Percentiles rank a stretch among this genome's conserved stretches.
Conservation (phyloP, 257 asterid genomes). For the Solanum megistacrolobum region DNA sequence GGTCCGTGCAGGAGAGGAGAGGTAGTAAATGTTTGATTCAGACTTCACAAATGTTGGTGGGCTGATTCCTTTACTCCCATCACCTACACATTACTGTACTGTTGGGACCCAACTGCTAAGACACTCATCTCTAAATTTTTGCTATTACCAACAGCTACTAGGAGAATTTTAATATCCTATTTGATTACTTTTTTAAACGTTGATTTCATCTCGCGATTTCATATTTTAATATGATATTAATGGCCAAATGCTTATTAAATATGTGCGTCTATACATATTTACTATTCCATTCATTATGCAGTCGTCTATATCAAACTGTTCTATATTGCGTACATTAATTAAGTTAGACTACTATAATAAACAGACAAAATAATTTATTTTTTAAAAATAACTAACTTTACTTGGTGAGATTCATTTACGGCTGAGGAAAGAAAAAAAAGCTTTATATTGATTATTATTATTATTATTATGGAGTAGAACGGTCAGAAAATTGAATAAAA, state of each 20-base stretch:
- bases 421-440: neutral
- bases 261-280: no score
- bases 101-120: neutral
- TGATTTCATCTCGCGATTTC: no score
- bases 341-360: neutral
- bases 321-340: neutral
- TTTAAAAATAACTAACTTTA: neutral
- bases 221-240: rapidly evolving
- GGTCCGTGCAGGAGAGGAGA: neutral
- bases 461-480: neutral
- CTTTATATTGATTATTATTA: neutral
- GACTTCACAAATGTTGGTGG: neutral
- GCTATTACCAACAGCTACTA: neutral
- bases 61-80: neutral
- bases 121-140: neutral
- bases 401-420: neutral
- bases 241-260: no score
- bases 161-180: neutral
- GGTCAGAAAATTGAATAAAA: neutral
- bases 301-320: neutral
- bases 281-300: neutral
- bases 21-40: neutral
- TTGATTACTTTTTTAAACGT: neutral
- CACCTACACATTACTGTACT: neutral
- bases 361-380: neutral